Base-by-base conservation (phyloP, 2,329 filamentous ascomycete species). In the Graphilbum ipis-grandicollis region DNA sequence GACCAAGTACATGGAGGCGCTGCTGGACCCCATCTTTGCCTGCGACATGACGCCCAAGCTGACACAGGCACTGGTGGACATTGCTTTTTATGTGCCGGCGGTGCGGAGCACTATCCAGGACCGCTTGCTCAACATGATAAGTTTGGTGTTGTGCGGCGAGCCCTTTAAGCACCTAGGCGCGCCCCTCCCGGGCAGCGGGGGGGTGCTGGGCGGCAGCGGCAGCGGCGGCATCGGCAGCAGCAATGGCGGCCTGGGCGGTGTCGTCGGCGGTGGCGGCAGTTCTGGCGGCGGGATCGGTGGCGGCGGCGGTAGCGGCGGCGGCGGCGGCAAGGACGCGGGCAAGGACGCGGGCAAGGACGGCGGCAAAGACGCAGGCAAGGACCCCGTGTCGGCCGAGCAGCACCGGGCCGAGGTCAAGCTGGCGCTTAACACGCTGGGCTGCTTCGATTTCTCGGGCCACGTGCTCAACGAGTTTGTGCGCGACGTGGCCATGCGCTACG, bases 381-480 rank as follows among this genome's bases (percentile, higher is more conserved):
- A 93, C 45, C 77, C 80, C 0, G 68, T 79, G 33, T 78, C 79
- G n/a, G 77, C 83, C 43, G 84, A 92, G 46, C 75, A 74, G 45
- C 65, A 79, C 41, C 86, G 92, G 53, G 66, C 76, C 9, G 88
- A 98, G 53, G 82, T 98, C 43, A 92, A 92, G 44, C 65, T 98
- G 36, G 90, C 90, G 4, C 67, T 98, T 14, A 86, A 93, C 49
- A 98, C 92, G 0, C 65, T 98, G 1, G 92, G 90, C n/a, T 94
- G 85, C 52, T 98, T 98, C 50, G 90, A 98, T 54, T 98, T 98
- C 51, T 78, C 69, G 38, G 78, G 83, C 2, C 85, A 96, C 50
- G 80, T 94, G 14, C 62, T 99, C 14, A 99, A 99, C 49, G 92
- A 99, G 53, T 99, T 99, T 47, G 90, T 98, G 21, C 81, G 90